Base-by-base conservation (phyloP, 2,329 filamentous ascomycete species). In the Lachnellula hyalina region DNA sequence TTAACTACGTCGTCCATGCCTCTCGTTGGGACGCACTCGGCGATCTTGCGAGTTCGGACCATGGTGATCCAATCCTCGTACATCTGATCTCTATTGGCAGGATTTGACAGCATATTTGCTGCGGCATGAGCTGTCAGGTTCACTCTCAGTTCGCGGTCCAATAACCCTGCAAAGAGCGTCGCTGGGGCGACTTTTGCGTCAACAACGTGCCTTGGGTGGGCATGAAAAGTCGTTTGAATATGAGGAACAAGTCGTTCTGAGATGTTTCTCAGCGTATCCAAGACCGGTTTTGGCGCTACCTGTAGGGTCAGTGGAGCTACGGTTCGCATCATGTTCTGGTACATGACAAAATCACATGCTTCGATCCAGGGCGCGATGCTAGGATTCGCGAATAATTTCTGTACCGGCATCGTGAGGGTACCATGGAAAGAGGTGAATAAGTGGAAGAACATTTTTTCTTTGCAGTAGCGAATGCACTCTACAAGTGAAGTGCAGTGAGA, bases 401-500 rank as follows among this genome's bases (percentile, higher is more conserved):
- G 91, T 3, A 97, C 93, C 5, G 94, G 94, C 72, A 96, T 95
- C 0, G 94, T 99, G 65, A 99, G 81, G 2, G 92, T 97, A 53
- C 94, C 94, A 67, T 96, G 90, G 70, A 99, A 97, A 1, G 93
- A 94, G 5, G 89, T 92, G 70, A 95, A 96, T 15, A 96, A 82
- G 62, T 95, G 90, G 70, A 96, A 96, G 70, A 99, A 96, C 6
- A 91, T 93, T 74, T 96, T 96, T 71, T 96, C 90, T 68, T 94
- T 95, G 78, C 93, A 96, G 71, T 90, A 97, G 32, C 94, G 88
- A 58, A 99, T 91, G 64, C 90, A 93, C 72, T 99, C 94, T 34
- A 99, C 88, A 5, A 99, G 80, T 0, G 92, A 96, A 14, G 94
- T 96, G 70, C 92, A 96, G 69, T 97, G 93, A 2, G 93, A 94